Evolutionary conservation across 139 green algal species (phyloP), one percentile per base, ranked within the genome.

Genomic region (Volvox africanus): DNA sequence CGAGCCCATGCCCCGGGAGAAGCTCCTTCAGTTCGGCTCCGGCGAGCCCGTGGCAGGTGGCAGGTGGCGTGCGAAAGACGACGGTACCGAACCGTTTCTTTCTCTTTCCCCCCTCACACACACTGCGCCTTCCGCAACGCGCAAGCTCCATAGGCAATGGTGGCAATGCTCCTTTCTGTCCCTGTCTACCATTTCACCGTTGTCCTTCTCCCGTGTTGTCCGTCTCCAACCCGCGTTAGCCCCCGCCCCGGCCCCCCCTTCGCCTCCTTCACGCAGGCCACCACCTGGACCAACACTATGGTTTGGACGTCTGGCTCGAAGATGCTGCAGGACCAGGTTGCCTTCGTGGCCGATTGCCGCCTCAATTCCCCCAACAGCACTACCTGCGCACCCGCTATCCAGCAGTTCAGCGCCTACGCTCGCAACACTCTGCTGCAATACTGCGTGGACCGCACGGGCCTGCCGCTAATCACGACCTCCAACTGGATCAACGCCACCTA

Each of bases 351-450:
- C n/a, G 18, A 19, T 62, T 87, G 81, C 81, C 26, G 26, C 71
- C 26, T 35, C 71, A 67, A 67, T 24, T 68, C 62, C 37, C 17
- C 36, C 1, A 68, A 14, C 14, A 26, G 65, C 78, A 67, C 16
- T 26, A 2, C 37, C 9, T 73, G 50, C 35, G 26, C 37, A 13
- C 26, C 50, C 50, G 50, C 80, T 5, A 24, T 24, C 19, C 12
- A 33, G 9, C 19, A 79, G 71, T 79, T 79, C 71, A 30, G 71
- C 71, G 71, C 71, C 71, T 79, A 33, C 22, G 28, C 77, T 32
- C 17, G 3, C 17, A 89, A 89, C 84, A 21, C 61, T 14, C 50
- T 90, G 30, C 44, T 77, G 19, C 86, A 90, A 69, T 33, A 76
- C 17, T 90, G 86, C 73, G 35, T 28, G 62, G 62, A 61, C 37